Percentiles rank a stretch among this genome's conserved stretches.
phyloP scores from a whole-genome alignment of 176 grass and related monocot species.

The Aegilops bicornis region DNA sequence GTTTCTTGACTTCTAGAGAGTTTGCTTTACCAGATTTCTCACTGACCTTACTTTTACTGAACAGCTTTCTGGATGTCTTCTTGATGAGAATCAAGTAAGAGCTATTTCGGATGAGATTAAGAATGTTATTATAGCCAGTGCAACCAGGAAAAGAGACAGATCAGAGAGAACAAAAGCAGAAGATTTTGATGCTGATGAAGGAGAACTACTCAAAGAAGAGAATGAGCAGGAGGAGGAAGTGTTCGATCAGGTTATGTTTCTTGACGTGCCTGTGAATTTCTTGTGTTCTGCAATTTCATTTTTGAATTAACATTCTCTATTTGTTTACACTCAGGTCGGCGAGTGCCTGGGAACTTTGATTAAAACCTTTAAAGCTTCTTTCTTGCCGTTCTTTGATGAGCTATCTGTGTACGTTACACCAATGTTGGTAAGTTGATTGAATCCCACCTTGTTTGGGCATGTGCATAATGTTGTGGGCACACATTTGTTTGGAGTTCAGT shows the following conservation, averaged over 20 bases:
- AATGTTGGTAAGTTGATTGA: constrained; percentile 76
- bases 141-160: constrained; percentile 88
- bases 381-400: constrained; percentile 96
- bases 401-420: constrained; percentile 92
- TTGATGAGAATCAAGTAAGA: constrained; percentile 89
- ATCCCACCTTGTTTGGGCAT: constrained; percentile 14
- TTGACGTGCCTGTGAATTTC: not conserved
- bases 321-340: constrained; percentile 54
- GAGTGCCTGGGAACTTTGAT: constrained; percentile 98
- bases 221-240: constrained; percentile 99
- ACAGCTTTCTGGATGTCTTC: constrained; percentile 79
- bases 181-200: constrained; percentile 99
- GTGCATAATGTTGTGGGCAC: not conserved
- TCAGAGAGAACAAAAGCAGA: constrained; percentile 85
- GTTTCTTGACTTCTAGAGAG: not conserved
- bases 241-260: constrained; percentile 80
- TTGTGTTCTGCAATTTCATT: constrained; percentile 11
- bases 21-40: not conserved
- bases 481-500: constrained; percentile 9
- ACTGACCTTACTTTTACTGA: constrained; percentile 23
- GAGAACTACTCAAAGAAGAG: constrained; percentile 95
- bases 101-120: constrained; percentile 93
- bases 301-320: constrained; percentile 25
- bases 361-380: constrained; percentile 92
- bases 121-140: constrained; percentile 95